Conservation (phyloP, 2,329 filamentous ascomycete species). For the Calonectria leucothoes region DNA sequence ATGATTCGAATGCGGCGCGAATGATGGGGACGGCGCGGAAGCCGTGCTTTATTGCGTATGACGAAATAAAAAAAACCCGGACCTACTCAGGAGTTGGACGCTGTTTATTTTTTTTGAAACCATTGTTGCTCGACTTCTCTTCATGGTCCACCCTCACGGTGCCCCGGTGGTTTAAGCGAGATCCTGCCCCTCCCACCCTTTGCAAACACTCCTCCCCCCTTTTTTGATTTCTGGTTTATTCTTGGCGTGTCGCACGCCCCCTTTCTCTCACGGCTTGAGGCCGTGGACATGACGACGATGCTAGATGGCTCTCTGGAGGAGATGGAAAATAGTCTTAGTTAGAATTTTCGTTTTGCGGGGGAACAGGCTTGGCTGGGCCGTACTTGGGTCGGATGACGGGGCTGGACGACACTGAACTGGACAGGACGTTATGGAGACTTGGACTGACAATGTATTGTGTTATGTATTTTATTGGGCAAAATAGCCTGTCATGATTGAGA, state of each 20-base stretch:
- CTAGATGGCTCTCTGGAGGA: slow-evolving; percentile 24
- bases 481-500: slow-evolving; percentile 17
- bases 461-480: slow-evolving; percentile 25
- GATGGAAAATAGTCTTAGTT: slow-evolving; percentile 23
- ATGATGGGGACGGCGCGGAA: slow-evolving; percentile 27
- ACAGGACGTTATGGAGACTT: slow-evolving; percentile 9
- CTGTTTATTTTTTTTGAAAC: slow-evolving; percentile 31
- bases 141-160: slow-evolving; percentile 13
- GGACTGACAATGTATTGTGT: slow-evolving; percentile 28
- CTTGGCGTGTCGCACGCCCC: slow-evolving; percentile 25
- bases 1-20: slow-evolving; percentile 21
- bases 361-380: slow-evolving; percentile 13
- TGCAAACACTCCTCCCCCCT: slow-evolving; percentile 19
- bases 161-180: slow-evolving; percentile 9
- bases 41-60: slow-evolving; percentile 34
- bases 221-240: slow-evolving; percentile 29
- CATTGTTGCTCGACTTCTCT: slow-evolving; percentile 16
- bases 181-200: slow-evolving; percentile 21
- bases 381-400: slow-evolving; percentile 16
- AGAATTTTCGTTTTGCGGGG: slow-evolving; percentile 12
- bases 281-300: slow-evolving; percentile 22
- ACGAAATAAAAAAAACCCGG: slow-evolving; percentile 38
- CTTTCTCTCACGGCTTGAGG: slow-evolving; percentile 23
- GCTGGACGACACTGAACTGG: slow-evolving; percentile 26
- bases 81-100: slow-evolving; percentile 39